Base-by-base conservation (phyloP, 345 rosid species). In the Arabidopsis arenosa region DNA sequence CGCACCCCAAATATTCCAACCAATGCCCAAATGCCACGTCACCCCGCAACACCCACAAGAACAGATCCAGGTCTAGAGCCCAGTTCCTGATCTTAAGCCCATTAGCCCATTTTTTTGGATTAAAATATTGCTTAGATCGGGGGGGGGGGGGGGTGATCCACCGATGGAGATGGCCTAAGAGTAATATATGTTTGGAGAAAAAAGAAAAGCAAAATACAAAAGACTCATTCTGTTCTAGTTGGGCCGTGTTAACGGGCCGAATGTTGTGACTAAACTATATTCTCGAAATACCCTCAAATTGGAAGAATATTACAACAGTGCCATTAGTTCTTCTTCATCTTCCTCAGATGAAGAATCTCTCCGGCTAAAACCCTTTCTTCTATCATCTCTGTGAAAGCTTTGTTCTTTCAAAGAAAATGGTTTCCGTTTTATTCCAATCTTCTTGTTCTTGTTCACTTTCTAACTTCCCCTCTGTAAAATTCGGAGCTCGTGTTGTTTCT, bases 391-490 rank as follows among this genome's bases (percentile, higher is more conserved):
- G 40, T 14, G 35, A 49, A 37, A 58, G 12, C 54, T 66, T 10
- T 11, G 0, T 18, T 5, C 35, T 41, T 64, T 57, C 57, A 4
- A 41, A 68, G 51, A 30, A 75, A 52, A 70, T 80, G 83, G 74
- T 76, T 41, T 75, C 76, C 4, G 63, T 57, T n/a, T 63, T 21
- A 53, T 37, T 70, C 21, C 80, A 63, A 1, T 36, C 40, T 21
- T 64, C 68, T 64, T 66, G 18, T 66, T 75, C 73, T 51, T 70
- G n/a, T 57, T 67, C 68, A 14, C 32, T 66, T 33, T 74, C 53
- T 36, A 63, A 21, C 72, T 49, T 74, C n/a, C 47, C 9, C 48
- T 17, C 76, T 18, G 37, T 35, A 1, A 44, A 69, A 54, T n/a
- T 8, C 8, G 35, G 76, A 65, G 40, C 33, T 59, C 52, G 48